These are phyloP conservation scores for Trametes maxima DNA, from an alignment of 768 basidiomycete species.

Conservation along the genomic window DNA sequence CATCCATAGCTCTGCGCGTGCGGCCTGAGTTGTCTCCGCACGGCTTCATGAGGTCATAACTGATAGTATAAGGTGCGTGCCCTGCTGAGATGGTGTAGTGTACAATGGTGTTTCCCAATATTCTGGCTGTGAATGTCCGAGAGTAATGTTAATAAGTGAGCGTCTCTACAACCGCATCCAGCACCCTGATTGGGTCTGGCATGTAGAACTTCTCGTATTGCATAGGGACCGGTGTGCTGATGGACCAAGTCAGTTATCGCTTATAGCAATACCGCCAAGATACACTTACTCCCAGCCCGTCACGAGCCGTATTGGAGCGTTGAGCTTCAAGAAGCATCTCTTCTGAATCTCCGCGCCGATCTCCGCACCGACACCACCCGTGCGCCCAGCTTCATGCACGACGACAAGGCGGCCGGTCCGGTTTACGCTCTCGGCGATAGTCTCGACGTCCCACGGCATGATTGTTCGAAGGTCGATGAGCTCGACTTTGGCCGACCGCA, in stretches of 20 bases:
- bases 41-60: no score
- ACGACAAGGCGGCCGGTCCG: conserved; percentile 85
- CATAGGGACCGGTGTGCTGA: conserved; percentile 78
- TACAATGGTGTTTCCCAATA: conserved; percentile 3
- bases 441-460: conserved; percentile 85
- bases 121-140: background rate
- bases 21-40: no score
- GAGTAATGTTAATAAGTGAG: conserved; percentile 55
- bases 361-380: conserved; percentile 87
- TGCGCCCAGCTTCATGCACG: conserved; percentile 90
- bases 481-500: conserved; percentile 76
- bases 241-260: conserved; percentile 8
- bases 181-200: conserved; percentile 80
- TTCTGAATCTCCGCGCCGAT: conserved; percentile 91
- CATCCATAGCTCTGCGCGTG: no score
- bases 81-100: background rate
- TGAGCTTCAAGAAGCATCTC: conserved; percentile 83
- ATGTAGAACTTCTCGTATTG: conserved; percentile 93
- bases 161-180: conserved; percentile 86
- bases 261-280: background rate
- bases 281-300: conserved; percentile 91
- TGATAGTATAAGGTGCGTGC: background rate
- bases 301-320: conserved; percentile 85
- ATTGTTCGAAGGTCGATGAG: conserved; percentile 90
- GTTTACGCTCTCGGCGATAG: conserved; percentile 78